phyloP scores from a whole-genome alignment of 805 yeast genomes.

The Brettanomyces anomalus region DNA sequence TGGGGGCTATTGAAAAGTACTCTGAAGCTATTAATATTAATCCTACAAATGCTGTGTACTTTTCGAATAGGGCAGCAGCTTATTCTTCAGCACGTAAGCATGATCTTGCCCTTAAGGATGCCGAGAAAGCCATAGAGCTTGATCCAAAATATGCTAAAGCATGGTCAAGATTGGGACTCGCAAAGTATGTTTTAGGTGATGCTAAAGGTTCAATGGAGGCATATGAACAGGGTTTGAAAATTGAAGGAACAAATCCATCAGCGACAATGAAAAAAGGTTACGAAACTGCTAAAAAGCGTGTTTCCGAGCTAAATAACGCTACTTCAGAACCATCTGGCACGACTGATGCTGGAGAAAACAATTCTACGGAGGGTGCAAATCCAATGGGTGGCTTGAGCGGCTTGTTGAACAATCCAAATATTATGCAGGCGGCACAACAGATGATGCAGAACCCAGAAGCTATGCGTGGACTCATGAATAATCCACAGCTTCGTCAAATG shows the following conservation, averaged over 20 bases:
- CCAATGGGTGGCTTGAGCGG: slow-evolving; percentile 66
- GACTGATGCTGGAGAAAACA: slow-evolving; percentile 36
- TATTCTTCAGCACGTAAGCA: slow-evolving; percentile 71
- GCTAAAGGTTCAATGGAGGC: slow-evolving; percentile 86
- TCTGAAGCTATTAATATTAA: slow-evolving; percentile 67
- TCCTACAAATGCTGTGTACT: slow-evolving; percentile 72
- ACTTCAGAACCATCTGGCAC: slow-evolving; percentile 19
- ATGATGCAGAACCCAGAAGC: slow-evolving; percentile 85
- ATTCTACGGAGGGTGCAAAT: slow-evolving; percentile 46
- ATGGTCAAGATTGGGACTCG: slow-evolving; percentile 90
- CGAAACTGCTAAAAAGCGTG: slow-evolving; percentile 86
- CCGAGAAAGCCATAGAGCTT: slow-evolving; percentile 66
- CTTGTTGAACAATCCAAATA: slow-evolving; percentile 73
- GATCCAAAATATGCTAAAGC: slow-evolving; percentile 86
- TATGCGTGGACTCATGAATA: slow-evolving; percentile 63
- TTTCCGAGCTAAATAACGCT: slow-evolving; percentile 60
- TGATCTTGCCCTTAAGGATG: slow-evolving; percentile 73
- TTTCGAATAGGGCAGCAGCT: slow-evolving; percentile 96
- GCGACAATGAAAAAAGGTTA: slow-evolving; percentile 90
- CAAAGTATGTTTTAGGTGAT: slow-evolving; percentile 90
- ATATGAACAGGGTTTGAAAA: slow-evolving; percentile 76
- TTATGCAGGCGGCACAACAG: slow-evolving; percentile 81
- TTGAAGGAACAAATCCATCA: slow-evolving; percentile 76
- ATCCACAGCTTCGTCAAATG: slow-evolving; percentile 88
- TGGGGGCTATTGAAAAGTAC: slow-evolving; percentile 66